Base-by-base conservation (phyloP, 2,329 filamentous ascomycete species). In the Xylariaceae sp. region DNA sequence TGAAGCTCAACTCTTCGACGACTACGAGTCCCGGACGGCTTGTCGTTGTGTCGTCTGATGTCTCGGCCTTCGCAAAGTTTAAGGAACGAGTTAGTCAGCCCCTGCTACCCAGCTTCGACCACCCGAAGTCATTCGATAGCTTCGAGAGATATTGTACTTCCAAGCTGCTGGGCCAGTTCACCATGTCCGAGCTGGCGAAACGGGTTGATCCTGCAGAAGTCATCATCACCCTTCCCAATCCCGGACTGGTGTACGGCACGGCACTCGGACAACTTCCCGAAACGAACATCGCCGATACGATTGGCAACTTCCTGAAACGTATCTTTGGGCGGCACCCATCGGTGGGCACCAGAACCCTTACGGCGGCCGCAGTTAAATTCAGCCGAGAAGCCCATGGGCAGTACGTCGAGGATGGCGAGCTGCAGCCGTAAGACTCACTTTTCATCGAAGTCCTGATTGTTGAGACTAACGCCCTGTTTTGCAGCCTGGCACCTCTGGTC, bases 1-100 rank as follows among this genome's bases (percentile, higher is more conserved):
- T 78, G 4, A 48, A 78, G 0, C 73, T 72, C 0, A 66, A 67
- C 19, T 55, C 77, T 2, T 65, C 67, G 39, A 55, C 37, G 1
- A 30, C 41, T 7, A 37, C 9, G 22, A 9, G 7, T 26, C 22
- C 22, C 6, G 22, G 22, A 26, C 22, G 22, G 6, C 6, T 26
- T 11, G 52, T 51, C 3, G 44, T 60, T 12, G 51, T 60, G 11
- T 51, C 48, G 16, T 61, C 57, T 3, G 55, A 57, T 26, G 44
- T 41, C 0, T 49, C 57, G 2, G 44, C 48, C 4, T 51, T 45
- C 37, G 44, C 47, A 3, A 44, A 44, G 9, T 51, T 62, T 18
- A 38, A 38, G 6, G 34, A 50, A 29, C 41, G 29, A 12, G 1
- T 38, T 15, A 22, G 35, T 7, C 8, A 29, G 8, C 49, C 48